Conservation (phyloP, 106 monocot species). For the Dendrobium huoshanense region DNA sequence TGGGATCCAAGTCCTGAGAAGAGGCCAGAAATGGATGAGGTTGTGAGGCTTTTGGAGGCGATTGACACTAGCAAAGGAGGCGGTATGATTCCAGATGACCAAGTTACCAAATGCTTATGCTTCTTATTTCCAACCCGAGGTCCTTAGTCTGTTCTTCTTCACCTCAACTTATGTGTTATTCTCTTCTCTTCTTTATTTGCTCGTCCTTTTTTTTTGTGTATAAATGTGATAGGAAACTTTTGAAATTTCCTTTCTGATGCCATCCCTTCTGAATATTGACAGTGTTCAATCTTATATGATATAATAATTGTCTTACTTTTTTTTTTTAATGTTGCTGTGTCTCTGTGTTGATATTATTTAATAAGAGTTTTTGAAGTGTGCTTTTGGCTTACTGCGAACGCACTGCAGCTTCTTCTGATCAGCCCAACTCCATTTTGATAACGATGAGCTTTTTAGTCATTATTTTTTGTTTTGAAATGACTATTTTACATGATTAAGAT, state of each 20-base stretch:
- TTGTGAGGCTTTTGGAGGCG: slow-evolving; percentile 48
- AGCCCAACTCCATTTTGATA: no score
- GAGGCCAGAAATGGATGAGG: slow-evolving; percentile 65
- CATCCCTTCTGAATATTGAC: no score
- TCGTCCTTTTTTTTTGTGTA: not conserved
- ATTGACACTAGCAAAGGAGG: slow-evolving; percentile 59
- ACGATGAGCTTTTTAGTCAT: no score
- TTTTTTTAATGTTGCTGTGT: not conserved
- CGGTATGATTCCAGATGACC: slow-evolving; percentile 64
- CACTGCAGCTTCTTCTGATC: not conserved
- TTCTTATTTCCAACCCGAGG: slow-evolving; percentile 26
- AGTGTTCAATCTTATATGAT: no score
- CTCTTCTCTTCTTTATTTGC: not conserved
- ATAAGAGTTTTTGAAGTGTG: not conserved
- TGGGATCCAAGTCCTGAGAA: slow-evolving; percentile 59
- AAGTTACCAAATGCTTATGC: slow-evolving; percentile 19
- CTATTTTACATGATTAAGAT: no score
- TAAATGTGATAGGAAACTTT: not conserved
- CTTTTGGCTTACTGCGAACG: not conserved
- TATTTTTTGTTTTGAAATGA: no score
- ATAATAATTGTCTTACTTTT: not conserved
- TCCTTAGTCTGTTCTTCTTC: slow-evolving; percentile 18
- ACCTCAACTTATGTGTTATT: not conserved
- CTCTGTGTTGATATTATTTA: not conserved
- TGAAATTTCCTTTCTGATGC: not conserved